phyloP scores from a whole-genome alignment of 805 yeast species.

The Ogataea glucozyma region DNA sequence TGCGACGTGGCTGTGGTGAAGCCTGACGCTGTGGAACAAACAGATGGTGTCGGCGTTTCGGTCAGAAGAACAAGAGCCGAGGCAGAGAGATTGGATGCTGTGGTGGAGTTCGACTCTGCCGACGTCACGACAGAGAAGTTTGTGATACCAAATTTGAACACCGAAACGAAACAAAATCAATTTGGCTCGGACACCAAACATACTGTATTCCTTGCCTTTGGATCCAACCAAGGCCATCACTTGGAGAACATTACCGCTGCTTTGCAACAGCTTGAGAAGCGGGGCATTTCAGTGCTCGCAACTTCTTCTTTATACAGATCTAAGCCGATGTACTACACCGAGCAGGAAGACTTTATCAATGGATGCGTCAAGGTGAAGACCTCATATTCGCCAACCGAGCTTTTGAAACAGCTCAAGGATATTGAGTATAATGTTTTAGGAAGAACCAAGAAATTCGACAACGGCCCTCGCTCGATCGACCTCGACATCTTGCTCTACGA shows the following conservation, averaged over 20 bases:
- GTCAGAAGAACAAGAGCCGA: constrained; percentile 50
- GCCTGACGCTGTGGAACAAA: constrained; percentile 83
- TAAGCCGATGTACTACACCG: constrained; percentile 86
- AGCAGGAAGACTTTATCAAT: constrained; percentile 80
- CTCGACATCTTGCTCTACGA: constrained; percentile 82
- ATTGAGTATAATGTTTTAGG: constrained; percentile 74
- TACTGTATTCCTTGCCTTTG: constrained; percentile 79
- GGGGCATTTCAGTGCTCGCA: constrained; percentile 47
- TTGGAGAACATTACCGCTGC: constrained; percentile 61
- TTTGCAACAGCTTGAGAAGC: constrained; percentile 43
- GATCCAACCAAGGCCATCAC: constrained; percentile 81
- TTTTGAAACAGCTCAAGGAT: constrained; percentile 61
- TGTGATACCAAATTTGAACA: constrained; percentile 33
- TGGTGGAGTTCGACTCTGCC: constrained; percentile 26
- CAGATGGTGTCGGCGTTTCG: constrained; percentile 89
- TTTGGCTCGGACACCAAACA: constrained; percentile 34
- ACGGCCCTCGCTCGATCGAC: constrained; percentile 92
- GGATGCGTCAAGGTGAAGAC: constrained; percentile 78
- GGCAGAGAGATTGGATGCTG: constrained; percentile 28
- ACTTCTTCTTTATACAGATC: constrained; percentile 84
- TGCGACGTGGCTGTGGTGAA: constrained; percentile 69
- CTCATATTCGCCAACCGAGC: constrained; percentile 57
- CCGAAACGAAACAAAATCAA: constrained; percentile 21
- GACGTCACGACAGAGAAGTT: constrained; percentile 22
- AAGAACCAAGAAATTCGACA: constrained; percentile 76